Conservation (phyloP, 106 monocot genomes). For the Allium sativum region DNA sequence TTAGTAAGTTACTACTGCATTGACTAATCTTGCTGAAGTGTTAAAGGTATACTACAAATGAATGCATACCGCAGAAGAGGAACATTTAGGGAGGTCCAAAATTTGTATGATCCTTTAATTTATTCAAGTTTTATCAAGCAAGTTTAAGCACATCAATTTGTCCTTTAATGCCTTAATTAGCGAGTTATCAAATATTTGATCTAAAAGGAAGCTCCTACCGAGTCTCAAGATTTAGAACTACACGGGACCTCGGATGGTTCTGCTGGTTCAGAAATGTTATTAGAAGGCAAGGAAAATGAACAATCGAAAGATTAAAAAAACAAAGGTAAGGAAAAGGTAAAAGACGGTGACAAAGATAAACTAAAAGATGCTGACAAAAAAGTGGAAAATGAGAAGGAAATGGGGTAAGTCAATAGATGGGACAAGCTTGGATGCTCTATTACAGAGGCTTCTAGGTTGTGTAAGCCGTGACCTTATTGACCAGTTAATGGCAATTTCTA, state of each 20-base stretch:
- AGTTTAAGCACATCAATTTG: too few relatives aligned
- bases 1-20: constrained; percentile 66
- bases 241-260: constrained; percentile 32
- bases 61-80: too few relatives aligned
- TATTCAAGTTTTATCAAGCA: too few relatives aligned
- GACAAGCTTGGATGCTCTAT: constrained; percentile 62
- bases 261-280: constrained; percentile 26
- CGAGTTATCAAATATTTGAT: not conserved
- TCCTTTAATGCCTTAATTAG: too few relatives aligned
- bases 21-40: constrained; percentile 87
- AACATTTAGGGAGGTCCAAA: too few relatives aligned
- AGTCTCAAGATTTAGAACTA: constrained; percentile 39
- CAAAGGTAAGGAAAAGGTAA: constrained; percentile 43
- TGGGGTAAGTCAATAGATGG: constrained; percentile 63
- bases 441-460: constrained; percentile 90
- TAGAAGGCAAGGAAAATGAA: constrained; percentile 51
- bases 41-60: too few relatives aligned
- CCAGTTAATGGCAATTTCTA: constrained; percentile 65
- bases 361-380: constrained; percentile 72
- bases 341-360: constrained; percentile 58
- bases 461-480: constrained; percentile 98
- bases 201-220: constrained; percentile 39
- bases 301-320: constrained; percentile 56
- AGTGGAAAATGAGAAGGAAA: constrained; percentile 79
- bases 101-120: too few relatives aligned